Conservation (phyloP, 768 basidiomycete genomes). For the Ramaria sp. region DNA sequence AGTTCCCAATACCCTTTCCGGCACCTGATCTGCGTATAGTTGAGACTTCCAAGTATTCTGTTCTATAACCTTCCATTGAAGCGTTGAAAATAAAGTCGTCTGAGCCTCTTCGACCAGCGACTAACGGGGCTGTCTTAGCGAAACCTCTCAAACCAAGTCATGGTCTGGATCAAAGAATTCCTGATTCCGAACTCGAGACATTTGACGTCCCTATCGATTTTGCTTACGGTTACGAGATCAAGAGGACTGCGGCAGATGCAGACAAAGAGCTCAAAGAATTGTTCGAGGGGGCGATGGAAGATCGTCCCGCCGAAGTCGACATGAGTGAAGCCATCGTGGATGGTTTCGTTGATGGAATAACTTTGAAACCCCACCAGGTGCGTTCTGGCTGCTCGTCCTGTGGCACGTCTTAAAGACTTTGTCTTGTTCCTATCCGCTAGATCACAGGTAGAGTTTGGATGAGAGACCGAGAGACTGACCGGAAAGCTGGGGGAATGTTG, state of each 20-base stretch:
- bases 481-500: constrained; percentile 76
- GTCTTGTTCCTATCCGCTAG: not conserved
- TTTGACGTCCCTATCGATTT: not conserved
- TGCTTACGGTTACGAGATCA: constrained; percentile 11
- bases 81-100: not conserved
- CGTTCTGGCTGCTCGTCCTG: constrained; percentile 22
- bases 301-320: constrained; percentile 39
- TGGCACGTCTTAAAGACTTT: not conserved
- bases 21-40: not conserved
- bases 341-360: constrained; percentile 63
- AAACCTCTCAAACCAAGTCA: not conserved
- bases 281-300: constrained; percentile 51
- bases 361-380: constrained; percentile 79
- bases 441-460: constrained; percentile 58
- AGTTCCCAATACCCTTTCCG: not conserved
- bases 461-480: constrained; percentile 67
- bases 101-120: not conserved
- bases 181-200: not conserved
- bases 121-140: not conserved
- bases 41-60: not conserved
- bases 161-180: not conserved
- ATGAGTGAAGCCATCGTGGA: constrained; percentile 60
- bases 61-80: not conserved
- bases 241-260: constrained; percentile 37
- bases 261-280: constrained; percentile 72